These are phyloP conservation scores for Alternaria sp. DNA, from an alignment of 2,329 filamentous ascomycete genomes.

Conservation along the genomic window DNA sequence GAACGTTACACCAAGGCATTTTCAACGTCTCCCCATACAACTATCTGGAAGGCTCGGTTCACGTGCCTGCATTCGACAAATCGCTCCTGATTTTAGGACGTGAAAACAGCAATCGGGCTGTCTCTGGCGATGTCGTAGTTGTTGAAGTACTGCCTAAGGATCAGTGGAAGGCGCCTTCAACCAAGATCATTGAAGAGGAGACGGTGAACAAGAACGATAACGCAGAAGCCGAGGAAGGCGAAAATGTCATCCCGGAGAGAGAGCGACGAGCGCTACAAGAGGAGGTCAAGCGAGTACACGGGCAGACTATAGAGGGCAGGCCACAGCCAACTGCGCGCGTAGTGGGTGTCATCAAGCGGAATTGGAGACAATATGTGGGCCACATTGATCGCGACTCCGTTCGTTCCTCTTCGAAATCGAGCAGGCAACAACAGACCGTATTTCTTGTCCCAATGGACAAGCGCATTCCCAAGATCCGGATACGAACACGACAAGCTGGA, in stretches of 20 bases:
- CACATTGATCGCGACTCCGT: slow-evolving; percentile 90
- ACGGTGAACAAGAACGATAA: slow-evolving; percentile 91
- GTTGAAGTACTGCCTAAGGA: slow-evolving; percentile 92
- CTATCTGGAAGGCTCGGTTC: slow-evolving; percentile 91
- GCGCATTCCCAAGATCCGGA: slow-evolving; percentile 91
- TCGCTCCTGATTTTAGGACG: slow-evolving; percentile 85
- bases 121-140: slow-evolving; percentile 91
- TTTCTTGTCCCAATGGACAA: slow-evolving; percentile 99
- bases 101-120: slow-evolving; percentile 93
- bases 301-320: slow-evolving; percentile 73
- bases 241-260: slow-evolving; percentile 82
- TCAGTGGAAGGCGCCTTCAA: slow-evolving; percentile 96
- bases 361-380: slow-evolving; percentile 97
- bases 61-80: slow-evolving; percentile 88
- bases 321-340: slow-evolving; percentile 91
- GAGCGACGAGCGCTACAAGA: slow-evolving; percentile 89
- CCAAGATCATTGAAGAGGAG: slow-evolving; percentile 95
- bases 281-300: slow-evolving; percentile 85
- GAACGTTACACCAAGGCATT: slow-evolving; percentile 88
- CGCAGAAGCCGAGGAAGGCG: slow-evolving; percentile 76
- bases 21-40: slow-evolving; percentile 99
- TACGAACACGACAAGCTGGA: slow-evolving; percentile 87
- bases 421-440: slow-evolving; percentile 86
- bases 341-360: slow-evolving; percentile 90
- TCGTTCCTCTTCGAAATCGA: slow-evolving; percentile 73